A percentile compares a stretch with the other conserved stretches of the same genome.
phyloP scores from a whole-genome alignment of 2,329 filamentous ascomycete genomes.

The Xylaria sp. region DNA sequence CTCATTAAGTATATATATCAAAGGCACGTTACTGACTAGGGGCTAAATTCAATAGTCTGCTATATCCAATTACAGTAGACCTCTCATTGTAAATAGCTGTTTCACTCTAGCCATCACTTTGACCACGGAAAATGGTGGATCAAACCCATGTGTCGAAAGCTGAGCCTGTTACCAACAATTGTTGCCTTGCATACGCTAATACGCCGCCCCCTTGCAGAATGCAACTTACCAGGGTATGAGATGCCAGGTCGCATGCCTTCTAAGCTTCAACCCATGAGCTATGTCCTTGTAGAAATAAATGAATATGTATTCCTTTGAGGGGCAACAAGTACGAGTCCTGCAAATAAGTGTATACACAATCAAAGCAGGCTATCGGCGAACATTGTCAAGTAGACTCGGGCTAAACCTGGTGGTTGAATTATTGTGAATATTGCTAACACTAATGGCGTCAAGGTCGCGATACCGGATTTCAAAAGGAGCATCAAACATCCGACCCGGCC shows the following conservation, averaged over 20 bases:
- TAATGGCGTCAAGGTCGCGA: neutral
- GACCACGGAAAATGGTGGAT: neutral
- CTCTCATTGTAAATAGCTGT: neutral
- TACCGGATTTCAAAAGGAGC: neutral
- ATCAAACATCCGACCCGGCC: neutral
- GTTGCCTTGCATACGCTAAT: neutral
- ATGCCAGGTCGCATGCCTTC: neutral
- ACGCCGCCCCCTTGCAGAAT: neutral
- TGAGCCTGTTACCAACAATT: constrained; percentile 11
- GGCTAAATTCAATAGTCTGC: neutral
- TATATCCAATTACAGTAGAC: too few relatives aligned
- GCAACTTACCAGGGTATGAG: neutral
- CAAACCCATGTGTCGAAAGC: neutral
- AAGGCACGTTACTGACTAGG: neutral
- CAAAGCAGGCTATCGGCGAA: neutral
- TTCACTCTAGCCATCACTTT: neutral
- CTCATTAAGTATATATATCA: neutral
- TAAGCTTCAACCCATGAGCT: too few relatives aligned
- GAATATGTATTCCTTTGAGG: too few relatives aligned
- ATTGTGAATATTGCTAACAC: neutral
- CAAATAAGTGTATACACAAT: neutral
- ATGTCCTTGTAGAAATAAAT: too few relatives aligned
- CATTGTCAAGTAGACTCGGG: neutral
- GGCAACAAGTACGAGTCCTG: too few relatives aligned
- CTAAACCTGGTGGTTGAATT: neutral